These are phyloP conservation scores for Talaromyces adpressus DNA, from an alignment of 495 filamentous ascomycete species.

Conservation along the genomic window DNA sequence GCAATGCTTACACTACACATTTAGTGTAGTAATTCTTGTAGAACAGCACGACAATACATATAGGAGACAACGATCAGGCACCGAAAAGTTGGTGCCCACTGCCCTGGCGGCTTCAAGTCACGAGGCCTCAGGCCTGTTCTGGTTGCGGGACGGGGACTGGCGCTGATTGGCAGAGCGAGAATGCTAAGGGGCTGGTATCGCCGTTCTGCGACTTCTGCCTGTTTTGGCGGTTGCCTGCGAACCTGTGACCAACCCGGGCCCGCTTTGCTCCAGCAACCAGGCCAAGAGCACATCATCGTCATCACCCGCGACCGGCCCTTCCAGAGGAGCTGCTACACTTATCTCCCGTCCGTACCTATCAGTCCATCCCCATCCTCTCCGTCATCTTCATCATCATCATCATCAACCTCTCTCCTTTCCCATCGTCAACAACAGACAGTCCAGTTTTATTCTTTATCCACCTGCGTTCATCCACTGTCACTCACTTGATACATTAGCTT, in stretches of 20 bases:
- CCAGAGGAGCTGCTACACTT: conserved; percentile 10
- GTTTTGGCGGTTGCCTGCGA: background rate
- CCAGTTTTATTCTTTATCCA: background rate
- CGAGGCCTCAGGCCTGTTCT: background rate
- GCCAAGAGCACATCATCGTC: background rate
- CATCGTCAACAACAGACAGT: conserved; percentile 9
- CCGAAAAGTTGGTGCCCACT: background rate
- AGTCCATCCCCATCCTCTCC: conserved; percentile 9
- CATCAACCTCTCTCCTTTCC: conserved; percentile 12
- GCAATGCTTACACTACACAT: background rate
- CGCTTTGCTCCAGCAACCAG: conserved; percentile 5
- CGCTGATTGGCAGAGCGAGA: background rate
- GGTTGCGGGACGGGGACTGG: background rate
- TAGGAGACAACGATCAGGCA: background rate
- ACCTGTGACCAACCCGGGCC: background rate
- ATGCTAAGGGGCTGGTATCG: no score
- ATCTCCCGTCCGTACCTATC: conserved; percentile 12
- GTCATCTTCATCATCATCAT: no score
- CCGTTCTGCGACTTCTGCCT: no score
- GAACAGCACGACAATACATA: no score
- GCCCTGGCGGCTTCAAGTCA: conserved; percentile 1
- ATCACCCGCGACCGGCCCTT: conserved; percentile 1
- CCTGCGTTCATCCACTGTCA: background rate
- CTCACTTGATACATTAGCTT: conserved; percentile 11
- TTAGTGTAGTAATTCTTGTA: no score